Evolutionary conservation across 2,329 filamentous ascomycete genomes (phyloP), one percentile per base, ranked within the genome.

Genomic region (Tolypocladium endophyticum): DNA sequence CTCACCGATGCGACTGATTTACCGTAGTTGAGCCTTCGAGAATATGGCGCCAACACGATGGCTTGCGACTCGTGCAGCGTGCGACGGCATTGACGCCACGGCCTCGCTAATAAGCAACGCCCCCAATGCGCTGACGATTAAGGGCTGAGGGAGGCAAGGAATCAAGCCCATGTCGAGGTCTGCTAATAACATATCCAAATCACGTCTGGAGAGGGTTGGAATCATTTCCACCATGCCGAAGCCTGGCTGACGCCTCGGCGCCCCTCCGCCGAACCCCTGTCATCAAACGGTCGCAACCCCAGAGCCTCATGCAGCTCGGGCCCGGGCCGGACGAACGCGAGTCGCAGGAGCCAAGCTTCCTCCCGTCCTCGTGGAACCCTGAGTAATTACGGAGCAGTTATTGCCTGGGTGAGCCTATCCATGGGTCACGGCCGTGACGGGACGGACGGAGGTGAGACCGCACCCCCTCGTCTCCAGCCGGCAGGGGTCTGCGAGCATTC

Each of bases 321-420:
- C 30, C 53, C 54, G 38, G 41, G 58, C 55, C 54, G 58, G 55
- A 59, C 58, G 58, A 59, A 59, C 55, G 38, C 45, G 58, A 60
- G 58, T 57, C 58, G 56, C 45, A 30, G 55, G 18, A 38, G 30
- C 39, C 52, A 35, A n/a, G 47, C 41, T 23, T 47, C n/a, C 16
- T 16, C 35, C 50, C 57, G 7, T 11, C 38, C 36, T 54, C 39
- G 38, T 28, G 56, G 45, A 36, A 52, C 56, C 56, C 45, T 33
- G 47, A 33, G 47, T 8, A 52, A 52, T 52, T 33, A n/a, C n/a
- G n/a, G n/a, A n/a, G n/a, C 9, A 43, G 35, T n/a, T 41, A 47
- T 7, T 47, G 23, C 23, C 23, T 47, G 43, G 23, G 43, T 8
- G 43, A 23, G 11, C 14, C 25, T 30, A 30, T 50, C 41, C 4